phyloP scores from a whole-genome alignment of 2,329 filamentous ascomycete genomes.

The Nannizzia gypsea region DNA sequence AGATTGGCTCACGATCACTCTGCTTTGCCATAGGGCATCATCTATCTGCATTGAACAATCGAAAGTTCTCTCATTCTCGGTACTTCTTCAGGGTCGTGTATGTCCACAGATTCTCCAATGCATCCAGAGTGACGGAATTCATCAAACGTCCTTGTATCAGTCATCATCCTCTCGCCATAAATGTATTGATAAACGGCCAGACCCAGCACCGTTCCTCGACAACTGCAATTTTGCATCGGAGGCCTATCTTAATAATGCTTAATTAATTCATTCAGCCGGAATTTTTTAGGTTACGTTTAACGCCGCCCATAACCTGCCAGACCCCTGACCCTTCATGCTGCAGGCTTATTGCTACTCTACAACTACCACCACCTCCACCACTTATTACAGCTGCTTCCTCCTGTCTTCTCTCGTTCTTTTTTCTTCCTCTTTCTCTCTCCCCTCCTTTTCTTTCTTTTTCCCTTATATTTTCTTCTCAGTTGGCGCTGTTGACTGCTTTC shows the following conservation, averaged over 20 bases:
- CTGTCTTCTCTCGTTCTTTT: constrained; percentile 1
- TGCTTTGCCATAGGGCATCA: not conserved
- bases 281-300: constrained; percentile 8
- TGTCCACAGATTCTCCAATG: not conserved
- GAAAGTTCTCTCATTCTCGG: constrained; percentile 1
- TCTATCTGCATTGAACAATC: not conserved
- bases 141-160: not conserved
- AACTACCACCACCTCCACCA: constrained; percentile 7
- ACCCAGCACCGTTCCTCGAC: not conserved
- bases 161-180: not conserved
- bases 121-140: not conserved
- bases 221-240: not conserved
- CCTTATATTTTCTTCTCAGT: not conserved
- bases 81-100: not conserved
- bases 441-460: not conserved
- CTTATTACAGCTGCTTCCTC: not conserved
- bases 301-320: constrained; percentile 11
- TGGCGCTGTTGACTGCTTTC: not conserved
- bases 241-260: constrained; percentile 5
- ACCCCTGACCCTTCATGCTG: constrained; percentile 10
- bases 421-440: not conserved
- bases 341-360: constrained; percentile 10
- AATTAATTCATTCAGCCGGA: constrained; percentile 5
- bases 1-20: constrained; percentile 5
- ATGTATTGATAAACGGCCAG: not conserved